Conservation (phyloP, 306 rosid genomes). For the Fragaria vesca region DNA sequence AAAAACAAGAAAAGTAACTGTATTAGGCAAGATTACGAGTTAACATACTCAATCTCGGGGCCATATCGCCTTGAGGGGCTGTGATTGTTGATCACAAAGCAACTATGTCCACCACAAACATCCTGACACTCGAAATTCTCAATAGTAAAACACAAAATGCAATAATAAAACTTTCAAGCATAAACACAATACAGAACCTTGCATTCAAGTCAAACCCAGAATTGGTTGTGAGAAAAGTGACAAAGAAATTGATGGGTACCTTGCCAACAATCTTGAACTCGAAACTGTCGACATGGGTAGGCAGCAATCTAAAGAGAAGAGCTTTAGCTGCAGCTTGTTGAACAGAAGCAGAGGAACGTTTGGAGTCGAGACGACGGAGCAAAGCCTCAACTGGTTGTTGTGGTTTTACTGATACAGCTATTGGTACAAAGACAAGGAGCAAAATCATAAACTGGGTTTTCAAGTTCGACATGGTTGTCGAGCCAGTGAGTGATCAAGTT, state of each 20-base stretch:
- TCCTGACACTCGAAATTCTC: constrained; percentile 43
- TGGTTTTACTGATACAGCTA: constrained; percentile 34
- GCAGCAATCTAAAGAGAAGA: constrained; percentile 66
- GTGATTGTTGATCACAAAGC: constrained; percentile 66
- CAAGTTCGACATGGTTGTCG: constrained; percentile 40
- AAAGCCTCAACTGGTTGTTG: constrained; percentile 57
- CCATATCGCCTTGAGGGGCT: constrained; percentile 45
- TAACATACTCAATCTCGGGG: constrained; percentile 68
- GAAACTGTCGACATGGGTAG: constrained; percentile 62
- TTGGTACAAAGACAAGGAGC: constrained; percentile 34
- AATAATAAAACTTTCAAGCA: background rate
- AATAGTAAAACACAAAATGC: constrained; percentile 12
- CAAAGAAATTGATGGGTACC: constrained; percentile 38
- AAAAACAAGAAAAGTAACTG: constrained; percentile 6
- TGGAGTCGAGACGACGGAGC: constrained; percentile 65
- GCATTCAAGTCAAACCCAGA: constrained; percentile 1
- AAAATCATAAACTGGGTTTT: constrained; percentile 39
- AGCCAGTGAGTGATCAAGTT: background rate
- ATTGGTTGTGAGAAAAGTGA: background rate
- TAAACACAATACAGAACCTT: background rate
- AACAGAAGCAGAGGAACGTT: constrained; percentile 53
- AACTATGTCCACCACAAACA: constrained; percentile 72
- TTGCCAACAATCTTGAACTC: constrained; percentile 59
- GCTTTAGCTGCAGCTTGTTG: constrained; percentile 76
- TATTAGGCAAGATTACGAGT: background rate